Percentiles rank a stretch among this genome's conserved stretches.
Evolutionary conservation across 306 rosid species (phyloP).

Genomic region (Sesbania bispinosa): DNA sequence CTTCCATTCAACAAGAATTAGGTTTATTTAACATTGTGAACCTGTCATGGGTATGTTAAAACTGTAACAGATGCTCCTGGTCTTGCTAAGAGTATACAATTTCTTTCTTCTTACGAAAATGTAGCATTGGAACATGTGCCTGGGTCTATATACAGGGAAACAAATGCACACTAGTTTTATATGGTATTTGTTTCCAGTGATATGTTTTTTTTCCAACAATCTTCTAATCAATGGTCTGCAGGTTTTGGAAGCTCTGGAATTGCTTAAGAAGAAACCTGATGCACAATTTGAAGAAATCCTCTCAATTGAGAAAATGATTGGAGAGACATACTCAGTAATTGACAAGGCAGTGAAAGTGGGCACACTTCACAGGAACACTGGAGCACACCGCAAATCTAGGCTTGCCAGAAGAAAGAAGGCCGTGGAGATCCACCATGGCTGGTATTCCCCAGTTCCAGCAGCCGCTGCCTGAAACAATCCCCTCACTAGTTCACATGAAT

Average conservation of each 20-base stretch:
- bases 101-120: too few relatives aligned
- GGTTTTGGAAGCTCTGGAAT: slow-evolving; percentile 88
- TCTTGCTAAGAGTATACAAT: not conserved
- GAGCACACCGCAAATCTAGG: slow-evolving; percentile 86
- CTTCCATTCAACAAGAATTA: not conserved
- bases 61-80: not conserved
- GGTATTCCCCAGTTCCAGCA: slow-evolving; percentile 70
- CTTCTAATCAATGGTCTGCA: slow-evolving; percentile 30
- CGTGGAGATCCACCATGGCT: slow-evolving; percentile 90
- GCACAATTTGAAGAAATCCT: slow-evolving; percentile 73
- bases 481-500: not conserved
- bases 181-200: not conserved
- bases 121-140: too few relatives aligned
- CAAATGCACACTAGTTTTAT: too few relatives aligned
- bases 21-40: not conserved
- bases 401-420: slow-evolving; percentile 92
- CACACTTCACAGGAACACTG: slow-evolving; percentile 84
- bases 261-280: slow-evolving; percentile 72
- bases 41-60: not conserved
- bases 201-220: not conserved
- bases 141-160: too few relatives aligned
- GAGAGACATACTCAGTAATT: slow-evolving; percentile 83
- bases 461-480: slow-evolving; percentile 38
- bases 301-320: slow-evolving; percentile 80
- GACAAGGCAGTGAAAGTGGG: slow-evolving; percentile 96